Evolutionary conservation across 164 flowering plant genomes (phyloP), one percentile per base, ranked within the genome.

Genomic region (Saururus chinensis): DNA sequence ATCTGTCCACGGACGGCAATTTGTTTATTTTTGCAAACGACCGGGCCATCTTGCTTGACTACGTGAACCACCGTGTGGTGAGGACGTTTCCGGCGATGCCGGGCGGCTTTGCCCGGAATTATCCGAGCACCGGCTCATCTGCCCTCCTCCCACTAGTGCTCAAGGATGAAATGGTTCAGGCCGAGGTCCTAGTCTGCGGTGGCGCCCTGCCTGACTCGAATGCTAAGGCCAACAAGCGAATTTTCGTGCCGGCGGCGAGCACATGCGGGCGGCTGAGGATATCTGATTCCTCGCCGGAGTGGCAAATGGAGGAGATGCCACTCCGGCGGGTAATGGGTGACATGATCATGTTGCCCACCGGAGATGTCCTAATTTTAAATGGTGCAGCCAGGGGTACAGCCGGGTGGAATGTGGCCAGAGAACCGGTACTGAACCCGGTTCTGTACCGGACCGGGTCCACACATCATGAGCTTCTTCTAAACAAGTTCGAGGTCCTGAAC

Each of bases 251-350:
- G 8, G 89, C 86, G 0, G 24, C 73, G 0, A 71, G 69, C 0
- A 67, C 80, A 0, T 85, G 86, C 24, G 86, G 80, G 0, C 61
- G 85, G 35, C 4, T 84, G 17, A 53, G 0, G 20, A 74, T 78
- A 19, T 81, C 77, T 0, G 76, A 53, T 3, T 25, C 25, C 0
- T 40, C 62, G 4, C 79, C 84, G 0, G 35, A 45, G 4, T 84
- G 88, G 88, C 68, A 19, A 8, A 71, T 80, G 68, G 88, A 84
- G 66, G 67, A 60, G 65, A 84, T 84, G 88, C 88, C 88, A 12
- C 9, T 67, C 13, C 23, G 12, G 2, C 63, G 88, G 40, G 70
- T 74, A 9, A 76, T 83, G 84, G 76, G 80, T 0, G 88, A 83
- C 68, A 78, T 83, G 85, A 63, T 76, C 4, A 0, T 81, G 60